A percentile compares a stretch with the other conserved stretches of the same genome.
phyloP scores from a whole-genome alignment of 2,329 filamentous ascomycete genomes.

The Lasiodiplodia citricola region DNA sequence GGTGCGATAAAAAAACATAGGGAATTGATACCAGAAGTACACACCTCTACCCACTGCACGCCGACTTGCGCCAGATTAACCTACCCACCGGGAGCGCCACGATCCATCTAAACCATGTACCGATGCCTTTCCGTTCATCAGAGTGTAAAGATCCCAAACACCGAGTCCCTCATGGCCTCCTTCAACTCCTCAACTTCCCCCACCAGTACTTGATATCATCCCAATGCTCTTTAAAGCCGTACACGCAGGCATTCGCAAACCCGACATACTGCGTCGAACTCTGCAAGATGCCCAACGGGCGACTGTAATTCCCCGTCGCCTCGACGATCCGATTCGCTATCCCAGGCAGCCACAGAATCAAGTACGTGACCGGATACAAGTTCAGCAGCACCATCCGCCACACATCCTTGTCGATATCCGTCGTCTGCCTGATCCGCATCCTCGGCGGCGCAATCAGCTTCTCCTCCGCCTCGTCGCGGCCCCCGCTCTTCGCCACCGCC shows the following conservation, averaged over 20 bases:
- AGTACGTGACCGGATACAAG: slow-evolving; percentile 42
- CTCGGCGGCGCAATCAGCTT: slow-evolving; percentile 14
- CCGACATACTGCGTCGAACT: slow-evolving; percentile 35
- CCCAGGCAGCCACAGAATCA: slow-evolving; percentile 42
- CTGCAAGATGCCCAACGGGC: slow-evolving; percentile 32
- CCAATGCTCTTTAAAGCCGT: slow-evolving; percentile 32
- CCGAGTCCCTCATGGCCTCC: too few species aligned
- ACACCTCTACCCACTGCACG: too few species aligned
- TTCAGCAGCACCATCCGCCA: slow-evolving; percentile 41
- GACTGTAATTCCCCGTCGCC: slow-evolving; percentile 3
- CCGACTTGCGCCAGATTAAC: too few species aligned
- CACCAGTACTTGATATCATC: slow-evolving; percentile 8
- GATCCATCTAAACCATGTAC: background rate
- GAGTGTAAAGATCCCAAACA: too few species aligned
- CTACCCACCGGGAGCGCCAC: too few species aligned
- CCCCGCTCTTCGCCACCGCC: background rate
- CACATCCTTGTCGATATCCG: slow-evolving; percentile 29
- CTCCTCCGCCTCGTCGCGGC: background rate
- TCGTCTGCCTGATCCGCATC: slow-evolving; percentile 6
- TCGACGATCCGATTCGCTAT: slow-evolving; percentile 36
- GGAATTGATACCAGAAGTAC: too few species aligned
- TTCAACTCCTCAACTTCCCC: background rate
- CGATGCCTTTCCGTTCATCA: too few species aligned
- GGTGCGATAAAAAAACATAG: too few species aligned
- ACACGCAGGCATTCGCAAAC: slow-evolving; percentile 32